These are phyloP conservation scores for Hippophae gyantsensis DNA, from an alignment of 306 rosid species.

Conservation along the genomic window DNA sequence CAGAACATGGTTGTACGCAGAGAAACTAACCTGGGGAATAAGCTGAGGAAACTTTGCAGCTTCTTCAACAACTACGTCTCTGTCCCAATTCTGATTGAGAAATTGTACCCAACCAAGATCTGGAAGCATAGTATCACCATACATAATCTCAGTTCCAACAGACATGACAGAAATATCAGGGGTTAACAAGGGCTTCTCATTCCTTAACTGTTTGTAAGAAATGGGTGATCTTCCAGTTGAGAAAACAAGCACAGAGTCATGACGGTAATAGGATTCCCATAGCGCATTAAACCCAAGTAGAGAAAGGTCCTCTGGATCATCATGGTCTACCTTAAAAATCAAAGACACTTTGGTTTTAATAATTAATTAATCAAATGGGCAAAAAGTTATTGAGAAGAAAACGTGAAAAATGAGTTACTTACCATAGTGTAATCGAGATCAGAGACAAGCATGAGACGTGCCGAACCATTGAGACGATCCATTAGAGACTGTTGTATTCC, in stretches of 20 bases:
- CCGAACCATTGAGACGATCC: conserved; percentile 47
- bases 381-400: background rate
- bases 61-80: conserved; percentile 58
- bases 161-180: conserved; percentile 70
- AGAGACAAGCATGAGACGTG: conserved; percentile 71
- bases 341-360: background rate
- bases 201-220: conserved; percentile 37
- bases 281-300: conserved; percentile 68
- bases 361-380: conserved; percentile 7
- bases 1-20: background rate
- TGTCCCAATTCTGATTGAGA: conserved; percentile 58
- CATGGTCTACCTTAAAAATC: conserved; percentile 61
- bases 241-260: conserved; percentile 67
- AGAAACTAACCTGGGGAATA: conserved; percentile 39
- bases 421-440: conserved; percentile 89
- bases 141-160: conserved; percentile 77
- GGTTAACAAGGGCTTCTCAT: conserved; percentile 56
- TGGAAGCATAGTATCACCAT: conserved; percentile 46
- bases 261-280: conserved; percentile 79
- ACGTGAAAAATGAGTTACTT: conserved; percentile 3
- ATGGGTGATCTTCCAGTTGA: conserved; percentile 83
- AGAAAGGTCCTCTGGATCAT: conserved; percentile 42
- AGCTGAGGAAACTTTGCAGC: conserved; percentile 60
- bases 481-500: conserved; percentile 4
- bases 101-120: conserved; percentile 47